Evolutionary conservation across 192 early-diverging fungal genomes (phyloP).

Genomic region (Backusella luteola): DNA sequence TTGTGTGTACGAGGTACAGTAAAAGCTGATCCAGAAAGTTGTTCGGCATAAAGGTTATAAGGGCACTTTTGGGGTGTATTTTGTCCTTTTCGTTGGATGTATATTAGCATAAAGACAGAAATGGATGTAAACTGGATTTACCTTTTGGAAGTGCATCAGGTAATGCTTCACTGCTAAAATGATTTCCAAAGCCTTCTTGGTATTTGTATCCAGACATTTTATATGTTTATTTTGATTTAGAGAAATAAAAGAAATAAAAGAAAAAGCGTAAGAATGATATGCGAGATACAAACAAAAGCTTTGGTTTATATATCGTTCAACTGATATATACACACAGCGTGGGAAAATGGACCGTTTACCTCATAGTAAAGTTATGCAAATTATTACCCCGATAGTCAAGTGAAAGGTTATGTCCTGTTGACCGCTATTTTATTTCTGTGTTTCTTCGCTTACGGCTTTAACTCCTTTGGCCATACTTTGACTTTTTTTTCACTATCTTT

Average conservation of each 20-base stretch:
- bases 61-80: constrained; percentile 92
- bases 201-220: constrained; percentile 51
- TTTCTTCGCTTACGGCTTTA: background rate
- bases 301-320: background rate
- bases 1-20: constrained; percentile 80
- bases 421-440: background rate
- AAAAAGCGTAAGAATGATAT: background rate
- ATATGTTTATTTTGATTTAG: background rate
- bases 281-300: background rate
- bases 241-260: background rate
- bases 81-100: constrained; percentile 51
- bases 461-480: background rate
- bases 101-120: background rate
- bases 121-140: constrained; percentile 17
- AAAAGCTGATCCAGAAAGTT: constrained; percentile 91
- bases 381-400: constrained; percentile 1
- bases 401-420: constrained; percentile 4
- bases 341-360: background rate
- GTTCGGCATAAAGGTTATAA: constrained; percentile 92
- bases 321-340: background rate
- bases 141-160: constrained; percentile 79
- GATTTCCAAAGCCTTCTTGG: constrained; percentile 85
- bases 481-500: background rate
- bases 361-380: background rate
- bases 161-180: constrained; percentile 83